Percentiles rank a stretch among this genome's conserved stretches.
phyloP scores from a whole-genome alignment of 2,329 filamentous ascomycete species.

The Colletotrichum scovillei region DNA sequence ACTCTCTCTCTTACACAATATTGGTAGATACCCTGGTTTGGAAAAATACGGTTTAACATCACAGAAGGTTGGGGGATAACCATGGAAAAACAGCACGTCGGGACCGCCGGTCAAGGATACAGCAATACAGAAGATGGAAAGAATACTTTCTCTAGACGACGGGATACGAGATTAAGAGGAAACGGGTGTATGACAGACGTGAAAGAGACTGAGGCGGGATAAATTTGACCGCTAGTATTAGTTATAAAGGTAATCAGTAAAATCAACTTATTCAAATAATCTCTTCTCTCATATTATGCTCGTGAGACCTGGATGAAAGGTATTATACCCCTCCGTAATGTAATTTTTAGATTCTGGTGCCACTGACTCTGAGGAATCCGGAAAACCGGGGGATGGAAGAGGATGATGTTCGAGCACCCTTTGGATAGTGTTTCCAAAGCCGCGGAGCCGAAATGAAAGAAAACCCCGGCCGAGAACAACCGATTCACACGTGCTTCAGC shows the following conservation, averaged over 20 bases:
- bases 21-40: constrained; percentile 32
- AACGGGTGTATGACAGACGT: background rate
- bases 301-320: too few relatives aligned
- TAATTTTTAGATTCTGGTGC: too few relatives aligned
- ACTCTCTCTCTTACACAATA: background rate
- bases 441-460: background rate
- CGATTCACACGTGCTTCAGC: background rate
- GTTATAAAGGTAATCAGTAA: constrained; percentile 27
- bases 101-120: constrained; percentile 2
- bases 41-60: constrained; percentile 1
- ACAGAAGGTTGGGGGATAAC: background rate
- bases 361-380: background rate
- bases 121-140: background rate
- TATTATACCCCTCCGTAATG: too few relatives aligned
- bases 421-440: background rate
- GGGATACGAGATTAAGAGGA: background rate
- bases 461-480: background rate
- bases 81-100: constrained; percentile 24
- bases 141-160: background rate
- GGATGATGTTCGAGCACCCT: background rate
- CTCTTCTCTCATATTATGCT: too few relatives aligned
- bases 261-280: background rate
- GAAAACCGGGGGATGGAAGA: background rate
- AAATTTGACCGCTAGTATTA: background rate
- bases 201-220: background rate